Base-by-base conservation (phyloP, 805 yeast genomes). In the Candida gorgasii region DNA sequence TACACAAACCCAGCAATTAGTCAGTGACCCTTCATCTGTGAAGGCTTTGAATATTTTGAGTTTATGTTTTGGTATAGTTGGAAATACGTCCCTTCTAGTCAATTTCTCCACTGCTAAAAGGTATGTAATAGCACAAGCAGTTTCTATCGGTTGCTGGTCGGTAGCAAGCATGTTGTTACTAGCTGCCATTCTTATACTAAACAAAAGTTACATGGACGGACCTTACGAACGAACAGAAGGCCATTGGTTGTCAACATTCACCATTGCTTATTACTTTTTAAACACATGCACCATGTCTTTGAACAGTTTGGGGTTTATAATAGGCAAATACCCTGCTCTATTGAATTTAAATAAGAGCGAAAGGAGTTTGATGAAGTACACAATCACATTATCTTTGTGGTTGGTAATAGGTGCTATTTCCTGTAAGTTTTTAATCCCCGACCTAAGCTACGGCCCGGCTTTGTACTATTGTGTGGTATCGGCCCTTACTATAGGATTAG, bases 401-500 rank as follows among this genome's bases (percentile, higher is more conserved):
- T 63, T 86, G 15, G 73, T 81, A 2, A 71, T 83, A 60, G 96
- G 96, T 8, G 76, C 86, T 1, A 48, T 61, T 1, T 48, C 46
- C 1, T 55, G 61, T 57, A 84, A 78, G 1, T 58, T 67, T 31
- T 53, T 79, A 8, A 55, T 67, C 7, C 50, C 42, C 0, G 66
- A 73, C 1, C 26, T 64, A 8, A 43, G 55, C 1, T 86, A 75
- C 56, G 89, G 89, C 0, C 72, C 80, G n/a, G 80, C 86, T 0
- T 57, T 87, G 35, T 89, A 86, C 57, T 87, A 76, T 58, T 80
- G 89, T 52, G 76, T 78, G 8, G 89, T 86, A 1, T 81, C 95
- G 0, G 65, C 84, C 29, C 66, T 86, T 36, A 89, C 97, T 1
- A 76, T 89, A 20, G 97, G 97, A 0, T 67, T 83, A 13, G 96